Base-by-base conservation (phyloP, 345 rosid genomes). In the Euclidium syriacum region DNA sequence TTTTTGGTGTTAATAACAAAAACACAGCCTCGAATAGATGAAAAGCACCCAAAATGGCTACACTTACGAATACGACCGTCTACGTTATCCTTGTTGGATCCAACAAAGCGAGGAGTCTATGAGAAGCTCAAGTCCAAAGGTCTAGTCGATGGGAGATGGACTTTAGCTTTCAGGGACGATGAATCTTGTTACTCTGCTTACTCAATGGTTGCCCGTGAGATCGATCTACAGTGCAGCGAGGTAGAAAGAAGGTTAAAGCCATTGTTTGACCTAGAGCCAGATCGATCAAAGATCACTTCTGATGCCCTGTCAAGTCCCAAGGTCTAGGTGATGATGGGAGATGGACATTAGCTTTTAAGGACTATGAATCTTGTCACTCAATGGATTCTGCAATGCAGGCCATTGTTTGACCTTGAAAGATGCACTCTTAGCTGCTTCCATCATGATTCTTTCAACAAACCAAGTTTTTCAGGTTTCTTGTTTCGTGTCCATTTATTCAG, bases 71-170 rank as follows among this genome's bases (percentile, higher is more conserved):
- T 94, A 69, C 90, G 97, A 24, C 97, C 99, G 35, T 84, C 87
- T 12, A 59, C 82, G 10, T 64, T 90, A 70, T 87, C 91, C 10
- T 78, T 75, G 46, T 42, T 70, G 60, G 88, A 85, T 73, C 80
- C 92, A 51, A 67, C 78, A 39, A 87, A 79, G 77, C 48, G 78
- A 39, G 72, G 50, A 42, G 39, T 62, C 24, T 60, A 58, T 36
- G 75, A 75, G 36, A 84, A 73, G 66, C 55, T 53, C 6, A 82
- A 75, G 74, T 35, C 85, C n/a, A 94, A 81, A 79, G 64, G 84
- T 64, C 65, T 88, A 47, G 92, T 90, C 14, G 97, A 95, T 46
- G 99, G 99, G 42, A 84, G 90, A 84, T 95, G 96, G 99, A 86
- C 89, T 49, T 67, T 95, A 52, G 95, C 99, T 56, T 95, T 95